Evolutionary conservation across 768 basidiomycete species (phyloP).

Genomic region (Tylopilus vinaceipallidus): DNA sequence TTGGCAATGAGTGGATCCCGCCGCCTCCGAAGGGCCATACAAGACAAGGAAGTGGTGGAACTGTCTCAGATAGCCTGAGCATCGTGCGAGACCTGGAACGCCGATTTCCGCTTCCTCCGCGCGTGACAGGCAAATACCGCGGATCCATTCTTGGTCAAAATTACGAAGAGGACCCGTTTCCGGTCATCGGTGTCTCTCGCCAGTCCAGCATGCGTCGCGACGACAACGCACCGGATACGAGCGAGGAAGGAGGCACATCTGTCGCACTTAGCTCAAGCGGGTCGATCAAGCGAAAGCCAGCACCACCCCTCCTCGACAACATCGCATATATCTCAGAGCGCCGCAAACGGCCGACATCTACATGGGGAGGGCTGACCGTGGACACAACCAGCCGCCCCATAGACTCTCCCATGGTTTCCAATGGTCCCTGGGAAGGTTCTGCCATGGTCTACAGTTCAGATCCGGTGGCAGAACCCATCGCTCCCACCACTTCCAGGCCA

Average conservation of each 20-base stretch:
- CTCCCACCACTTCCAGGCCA: constrained; percentile 10
- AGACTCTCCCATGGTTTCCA: constrained; percentile 6
- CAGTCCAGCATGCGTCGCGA: constrained; percentile 20
- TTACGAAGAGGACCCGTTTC: constrained; percentile 23
- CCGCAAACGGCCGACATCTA: constrained; percentile 8
- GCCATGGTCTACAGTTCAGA: constrained; percentile 2
- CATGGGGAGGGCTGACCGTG: constrained; percentile 27
- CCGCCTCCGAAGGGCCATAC: constrained; percentile 8
- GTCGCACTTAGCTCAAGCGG: constrained; percentile 13
- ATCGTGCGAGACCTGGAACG: constrained; percentile 49
- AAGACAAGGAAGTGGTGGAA: constrained; percentile 23
- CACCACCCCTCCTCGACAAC: constrained; percentile 25
- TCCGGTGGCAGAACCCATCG: constrained; percentile 2
- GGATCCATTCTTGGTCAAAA: constrained; percentile 24
- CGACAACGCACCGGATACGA: constrained; percentile 1
- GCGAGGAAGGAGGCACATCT: constrained; percentile 11
- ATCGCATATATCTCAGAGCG: constrained; percentile 8
- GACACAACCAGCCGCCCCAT: not conserved
- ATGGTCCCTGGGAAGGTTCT: constrained; percentile 6
- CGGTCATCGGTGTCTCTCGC: constrained; percentile 24
- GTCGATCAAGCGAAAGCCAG: constrained; percentile 33
- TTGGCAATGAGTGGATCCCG: constrained; percentile 11
- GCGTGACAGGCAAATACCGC: constrained; percentile 29
- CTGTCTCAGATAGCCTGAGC: constrained; percentile 42
- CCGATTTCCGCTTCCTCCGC: constrained; percentile 54